Evolutionary conservation across 2,329 filamentous ascomycete genomes (phyloP).

Genomic region (Chrysoporthe deuterocubensis): DNA sequence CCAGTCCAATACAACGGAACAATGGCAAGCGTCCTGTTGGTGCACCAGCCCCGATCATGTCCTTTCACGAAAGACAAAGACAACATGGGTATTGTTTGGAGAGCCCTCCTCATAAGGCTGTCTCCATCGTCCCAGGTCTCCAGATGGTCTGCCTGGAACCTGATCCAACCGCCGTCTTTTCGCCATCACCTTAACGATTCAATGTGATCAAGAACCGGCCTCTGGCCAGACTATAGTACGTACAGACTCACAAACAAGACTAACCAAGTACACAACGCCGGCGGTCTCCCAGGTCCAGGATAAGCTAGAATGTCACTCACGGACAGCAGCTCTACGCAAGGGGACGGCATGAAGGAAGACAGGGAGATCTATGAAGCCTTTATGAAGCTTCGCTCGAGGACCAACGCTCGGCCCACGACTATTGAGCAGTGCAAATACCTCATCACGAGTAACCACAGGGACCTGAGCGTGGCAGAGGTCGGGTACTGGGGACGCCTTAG

Average conservation of each 20-base stretch:
- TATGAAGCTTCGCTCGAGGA: neutral
- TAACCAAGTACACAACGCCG: neutral
- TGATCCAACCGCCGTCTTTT: too few relatives aligned
- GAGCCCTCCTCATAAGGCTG: too few relatives aligned
- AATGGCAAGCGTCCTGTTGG: too few relatives aligned
- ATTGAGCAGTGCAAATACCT: neutral
- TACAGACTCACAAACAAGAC: neutral
- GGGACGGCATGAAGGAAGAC: neutral
- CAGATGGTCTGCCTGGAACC: too few relatives aligned
- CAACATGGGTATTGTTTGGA: too few relatives aligned
- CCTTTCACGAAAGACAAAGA: too few relatives aligned
- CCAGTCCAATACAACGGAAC: too few relatives aligned
- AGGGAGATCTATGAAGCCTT: neutral
- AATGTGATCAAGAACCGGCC: neutral
- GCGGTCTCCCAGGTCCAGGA: neutral
- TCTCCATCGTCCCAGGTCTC: too few relatives aligned
- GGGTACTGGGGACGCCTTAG: conserved; percentile 2
- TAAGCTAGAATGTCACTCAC: neutral
- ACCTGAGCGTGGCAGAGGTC: neutral
- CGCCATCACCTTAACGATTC: too few relatives aligned
- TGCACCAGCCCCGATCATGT: too few relatives aligned
- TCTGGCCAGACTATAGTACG: neutral
- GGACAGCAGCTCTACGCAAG: neutral
- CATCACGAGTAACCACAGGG: neutral
- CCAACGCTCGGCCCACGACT: neutral